These are phyloP conservation scores for Yarrowia porcina DNA, from an alignment of 805 yeast species.

Conservation along the genomic window DNA sequence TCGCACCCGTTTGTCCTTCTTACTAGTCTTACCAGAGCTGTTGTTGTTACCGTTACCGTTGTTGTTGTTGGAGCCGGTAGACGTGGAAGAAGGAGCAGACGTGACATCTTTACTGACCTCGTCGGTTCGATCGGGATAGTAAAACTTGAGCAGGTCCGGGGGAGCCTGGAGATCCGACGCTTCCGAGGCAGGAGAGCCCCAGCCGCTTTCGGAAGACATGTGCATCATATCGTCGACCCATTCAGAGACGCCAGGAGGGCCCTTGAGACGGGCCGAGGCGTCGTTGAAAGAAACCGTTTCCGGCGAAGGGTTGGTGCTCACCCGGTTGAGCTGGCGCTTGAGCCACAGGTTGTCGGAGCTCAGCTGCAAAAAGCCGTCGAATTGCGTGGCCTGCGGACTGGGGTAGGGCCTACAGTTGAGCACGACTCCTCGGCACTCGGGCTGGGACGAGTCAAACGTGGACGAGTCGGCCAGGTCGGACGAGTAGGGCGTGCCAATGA, in stretches of 20 bases:
- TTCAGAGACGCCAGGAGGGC: constrained; percentile 8
- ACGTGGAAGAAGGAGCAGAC: neutral
- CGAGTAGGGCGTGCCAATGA: constrained; percentile 16
- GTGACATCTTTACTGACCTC: neutral
- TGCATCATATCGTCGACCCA: constrained; percentile 21
- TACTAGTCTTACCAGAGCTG: neutral
- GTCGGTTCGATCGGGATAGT: neutral
- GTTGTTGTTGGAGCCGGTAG: neutral
- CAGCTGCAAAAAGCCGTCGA: constrained; percentile 18
- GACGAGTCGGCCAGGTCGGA: neutral
- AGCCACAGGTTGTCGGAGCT: constrained; percentile 19
- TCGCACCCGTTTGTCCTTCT: constrained; percentile 9
- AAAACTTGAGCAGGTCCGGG: neutral
- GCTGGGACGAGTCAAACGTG: neutral
- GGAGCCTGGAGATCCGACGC: neutral
- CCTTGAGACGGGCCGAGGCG: constrained; percentile 14
- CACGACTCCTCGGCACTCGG: constrained; percentile 12
- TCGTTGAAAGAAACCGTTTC: neutral
- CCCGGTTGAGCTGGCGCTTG: constrained; percentile 10
- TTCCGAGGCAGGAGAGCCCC: constrained; percentile 16
- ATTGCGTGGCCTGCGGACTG: constrained; percentile 9
- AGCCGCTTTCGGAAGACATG: constrained; percentile 5
- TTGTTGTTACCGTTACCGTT: no score
- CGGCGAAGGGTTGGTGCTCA: neutral
- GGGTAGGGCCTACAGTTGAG: constrained; percentile 12